Conservation (phyloP, 805 yeast species). For the Teunomyces pallodes region DNA sequence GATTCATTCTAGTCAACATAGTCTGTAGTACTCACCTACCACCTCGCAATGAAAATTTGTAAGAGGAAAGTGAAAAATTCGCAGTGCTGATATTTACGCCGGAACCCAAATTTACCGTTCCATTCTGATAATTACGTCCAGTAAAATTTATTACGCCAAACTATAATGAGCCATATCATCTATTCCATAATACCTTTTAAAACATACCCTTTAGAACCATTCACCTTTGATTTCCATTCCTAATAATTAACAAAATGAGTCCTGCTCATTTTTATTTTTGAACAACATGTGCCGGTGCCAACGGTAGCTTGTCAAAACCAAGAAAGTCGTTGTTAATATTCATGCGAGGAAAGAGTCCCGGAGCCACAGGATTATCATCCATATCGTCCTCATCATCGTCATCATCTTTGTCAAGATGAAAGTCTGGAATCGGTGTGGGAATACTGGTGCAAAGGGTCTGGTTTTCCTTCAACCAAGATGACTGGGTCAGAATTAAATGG, state of each 20-base stretch:
- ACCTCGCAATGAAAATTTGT: neutral
- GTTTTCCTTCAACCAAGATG: neutral
- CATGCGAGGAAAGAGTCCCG: conserved; percentile 38
- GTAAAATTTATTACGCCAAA: neutral
- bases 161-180: neutral
- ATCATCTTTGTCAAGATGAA: conserved; percentile 10
- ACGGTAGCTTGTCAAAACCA: conserved; percentile 24
- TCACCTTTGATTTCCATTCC: too few species aligned
- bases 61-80: neutral
- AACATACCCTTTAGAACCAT: neutral
- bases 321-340: conserved; percentile 15
- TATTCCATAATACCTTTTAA: neutral
- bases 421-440: neutral
- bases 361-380: conserved; percentile 28
- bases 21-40: neutral
- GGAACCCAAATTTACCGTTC: neutral
- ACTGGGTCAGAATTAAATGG: neutral
- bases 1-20: neutral
- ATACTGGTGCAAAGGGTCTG: neutral
- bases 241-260: neutral
- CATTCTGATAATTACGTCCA: neutral
- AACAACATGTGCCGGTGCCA: conserved; percentile 26
- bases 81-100: conserved; percentile 1
- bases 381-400: conserved; percentile 9
- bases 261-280: neutral